Conservation (phyloP, 345 rosid species). For the Durio zibethinus region DNA sequence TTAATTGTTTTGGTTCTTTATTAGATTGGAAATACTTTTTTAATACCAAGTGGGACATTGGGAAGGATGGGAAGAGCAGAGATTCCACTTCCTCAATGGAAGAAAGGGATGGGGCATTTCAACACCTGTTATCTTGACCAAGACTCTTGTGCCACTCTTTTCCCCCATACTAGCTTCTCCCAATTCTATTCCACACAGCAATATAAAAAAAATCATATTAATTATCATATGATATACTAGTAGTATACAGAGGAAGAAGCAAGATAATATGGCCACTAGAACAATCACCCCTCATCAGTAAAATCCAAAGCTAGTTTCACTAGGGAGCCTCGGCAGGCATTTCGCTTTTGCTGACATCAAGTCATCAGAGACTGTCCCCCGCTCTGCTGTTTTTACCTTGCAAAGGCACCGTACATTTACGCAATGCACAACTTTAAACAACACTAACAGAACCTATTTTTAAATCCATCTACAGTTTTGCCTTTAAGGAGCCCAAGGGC, state of each 20-base stretch:
- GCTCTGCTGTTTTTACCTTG: constrained; percentile 24
- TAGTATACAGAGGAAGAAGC: constrained; percentile 10
- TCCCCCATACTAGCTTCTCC: constrained; percentile 26
- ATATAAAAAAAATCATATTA: neutral
- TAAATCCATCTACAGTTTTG: constrained; percentile 23
- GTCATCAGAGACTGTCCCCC: constrained; percentile 48
- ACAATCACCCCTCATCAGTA: constrained; percentile 19
- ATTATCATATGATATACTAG: too few species aligned
- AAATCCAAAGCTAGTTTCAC: constrained; percentile 32
- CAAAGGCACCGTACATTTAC: constrained; percentile 20
- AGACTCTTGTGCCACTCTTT: constrained; percentile 41
- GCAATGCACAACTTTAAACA: constrained; percentile 7
- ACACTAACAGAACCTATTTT: constrained; percentile 19
- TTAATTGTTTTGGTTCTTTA: constrained; percentile 17
- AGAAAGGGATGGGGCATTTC: constrained; percentile 68
- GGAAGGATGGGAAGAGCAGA: constrained; percentile 74
- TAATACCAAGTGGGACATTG: constrained; percentile 32
- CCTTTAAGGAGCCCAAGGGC: constrained; percentile 34
- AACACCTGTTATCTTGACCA: constrained; percentile 46
- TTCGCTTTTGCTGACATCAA: constrained; percentile 49
- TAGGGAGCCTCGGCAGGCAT: constrained; percentile 19
- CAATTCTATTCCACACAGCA: constrained; percentile 19
- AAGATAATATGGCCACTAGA: constrained; percentile 8
- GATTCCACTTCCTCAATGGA: constrained; percentile 58
- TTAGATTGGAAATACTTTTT: constrained; percentile 11